Base-by-base conservation (phyloP, 2,329 filamentous ascomycete genomes). In the Penicillium frequentans region DNA sequence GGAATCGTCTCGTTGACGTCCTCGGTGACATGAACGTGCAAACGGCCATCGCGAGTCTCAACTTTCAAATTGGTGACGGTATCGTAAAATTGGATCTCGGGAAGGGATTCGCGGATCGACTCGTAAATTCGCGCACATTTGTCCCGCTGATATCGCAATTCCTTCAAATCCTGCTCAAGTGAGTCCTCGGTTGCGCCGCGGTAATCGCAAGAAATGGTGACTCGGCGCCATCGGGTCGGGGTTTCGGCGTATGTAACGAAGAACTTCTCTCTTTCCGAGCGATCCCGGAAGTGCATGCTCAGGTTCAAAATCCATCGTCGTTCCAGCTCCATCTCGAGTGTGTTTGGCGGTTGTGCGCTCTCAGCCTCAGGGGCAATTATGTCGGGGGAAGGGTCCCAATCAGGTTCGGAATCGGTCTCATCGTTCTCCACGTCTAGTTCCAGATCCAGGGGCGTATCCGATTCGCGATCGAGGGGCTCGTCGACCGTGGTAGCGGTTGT, bases 1-100 rank as follows among this genome's bases (percentile, higher is more conserved):
- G 86, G 83, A 56, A 99, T 96, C 57, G 95, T 95, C 77, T 99
- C 95, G 79, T 96, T 95, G 49, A 91, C 85, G 72, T 99, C 95
- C 74, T 99, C 93, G n/a, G 95, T 93, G 52, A 99, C 95, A 73
- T 98, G 95, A 7, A 99, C 92, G 75, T 98, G 93, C 24, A 99
- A 81, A 58, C 92, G 87, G 14, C 91, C 91, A 55, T 96, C 89
- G 5, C 86, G 88, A 0, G 95, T 99, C 73, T 97, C 87, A 19
- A 99, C 82, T 74, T 96, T 96, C 61, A 99, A 83, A 68, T 98
- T 98, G 19, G 95, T 98, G 57, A 98, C 93, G 0, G 92, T 96
- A 55, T 93, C 86, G 75, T 96, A 98, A 72, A 97, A 99, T 65
- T 96, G 90, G 51, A 99, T 98, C 57, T 96, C 91, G n/a, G 84